These are phyloP conservation scores for Leishmania arabica DNA, from an alignment of 208 protist species.

Conservation along the genomic window DNA sequence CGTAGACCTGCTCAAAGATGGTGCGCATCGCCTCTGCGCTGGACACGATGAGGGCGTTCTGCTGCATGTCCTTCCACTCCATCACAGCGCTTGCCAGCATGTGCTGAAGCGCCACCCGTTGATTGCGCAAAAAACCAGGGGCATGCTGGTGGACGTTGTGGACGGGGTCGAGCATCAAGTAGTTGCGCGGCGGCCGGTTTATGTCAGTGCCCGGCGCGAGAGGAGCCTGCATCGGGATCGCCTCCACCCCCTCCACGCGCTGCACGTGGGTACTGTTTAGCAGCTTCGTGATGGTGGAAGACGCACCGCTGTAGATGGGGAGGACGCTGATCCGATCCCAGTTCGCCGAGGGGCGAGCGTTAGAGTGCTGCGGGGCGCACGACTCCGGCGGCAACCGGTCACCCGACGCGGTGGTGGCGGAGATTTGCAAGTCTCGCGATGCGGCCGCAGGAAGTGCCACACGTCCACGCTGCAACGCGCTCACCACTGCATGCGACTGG, in stretches of 20 bases:
- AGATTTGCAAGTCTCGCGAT: background rate
- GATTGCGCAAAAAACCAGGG: conserved; percentile 76
- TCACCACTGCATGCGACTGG: background rate
- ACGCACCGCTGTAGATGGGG: conserved; percentile 14
- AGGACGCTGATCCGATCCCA: conserved; percentile 25
- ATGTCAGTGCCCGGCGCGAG: conserved; percentile 67
- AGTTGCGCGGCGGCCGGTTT: conserved; percentile 70
- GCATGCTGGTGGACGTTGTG: conserved; percentile 83
- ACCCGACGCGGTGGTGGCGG: background rate
- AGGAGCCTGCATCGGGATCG: conserved; percentile 61
- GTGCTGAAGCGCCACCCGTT: conserved; percentile 54
- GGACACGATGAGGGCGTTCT: conserved; percentile 61
- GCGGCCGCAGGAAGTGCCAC: background rate
- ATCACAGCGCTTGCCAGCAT: conserved; percentile 56
- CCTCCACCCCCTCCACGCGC: conserved; percentile 59
- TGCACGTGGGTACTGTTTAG: conserved; percentile 60
- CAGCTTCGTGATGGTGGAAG: conserved; percentile 18
- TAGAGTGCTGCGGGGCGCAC: background rate
- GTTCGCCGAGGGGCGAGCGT: conserved; percentile 4
- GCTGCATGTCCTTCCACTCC: conserved; percentile 61
- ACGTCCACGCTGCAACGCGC: background rate
- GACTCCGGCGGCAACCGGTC: background rate
- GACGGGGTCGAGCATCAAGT: conserved; percentile 62
- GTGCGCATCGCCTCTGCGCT: conserved; percentile 70
- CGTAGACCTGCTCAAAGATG: conserved; percentile 70